These are phyloP conservation scores for Pseudohalonectria lignicola DNA, from an alignment of 2,329 filamentous ascomycete genomes.

Conservation along the genomic window DNA sequence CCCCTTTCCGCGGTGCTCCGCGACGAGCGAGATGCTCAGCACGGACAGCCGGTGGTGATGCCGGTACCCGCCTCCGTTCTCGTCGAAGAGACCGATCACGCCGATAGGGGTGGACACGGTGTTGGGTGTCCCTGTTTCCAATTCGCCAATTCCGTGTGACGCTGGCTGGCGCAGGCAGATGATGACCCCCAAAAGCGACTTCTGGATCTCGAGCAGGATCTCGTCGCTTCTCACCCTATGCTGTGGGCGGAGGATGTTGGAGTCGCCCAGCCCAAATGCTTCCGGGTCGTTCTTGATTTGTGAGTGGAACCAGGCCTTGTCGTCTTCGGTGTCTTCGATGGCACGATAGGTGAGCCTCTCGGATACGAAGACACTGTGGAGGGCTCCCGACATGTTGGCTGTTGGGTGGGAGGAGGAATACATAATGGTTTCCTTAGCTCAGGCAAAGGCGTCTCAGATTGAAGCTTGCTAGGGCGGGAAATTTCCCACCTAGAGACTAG, in stretches of 20 bases:
- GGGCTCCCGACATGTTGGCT: background rate
- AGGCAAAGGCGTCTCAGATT: no score
- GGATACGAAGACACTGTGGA: background rate
- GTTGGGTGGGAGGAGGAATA: no score
- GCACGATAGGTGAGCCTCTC: background rate
- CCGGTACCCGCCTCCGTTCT: background rate
- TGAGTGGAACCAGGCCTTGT: background rate
- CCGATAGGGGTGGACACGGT: background rate
- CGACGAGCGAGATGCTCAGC: slow-evolving; percentile 12
- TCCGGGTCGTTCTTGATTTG: background rate
- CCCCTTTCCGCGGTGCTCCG: slow-evolving; percentile 21
- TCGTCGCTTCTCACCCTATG: background rate
- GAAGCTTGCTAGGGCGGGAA: no score
- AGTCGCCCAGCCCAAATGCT: background rate
- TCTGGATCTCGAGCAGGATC: background rate
- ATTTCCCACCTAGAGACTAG: no score
- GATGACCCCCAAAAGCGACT: background rate
- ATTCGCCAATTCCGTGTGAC: background rate
- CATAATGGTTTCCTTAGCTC: no score
- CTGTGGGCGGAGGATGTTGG: background rate
- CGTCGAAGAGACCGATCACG: background rate
- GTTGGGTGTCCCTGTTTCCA: no score
- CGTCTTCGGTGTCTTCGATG: background rate
- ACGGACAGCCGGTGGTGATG: slow-evolving; percentile 12
- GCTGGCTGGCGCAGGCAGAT: background rate